Evolutionary conservation across 1,284 basidiomycete species (phyloP), one percentile per base, ranked within the genome.

Genomic region (Pseudozyma hubeiensis): DNA sequence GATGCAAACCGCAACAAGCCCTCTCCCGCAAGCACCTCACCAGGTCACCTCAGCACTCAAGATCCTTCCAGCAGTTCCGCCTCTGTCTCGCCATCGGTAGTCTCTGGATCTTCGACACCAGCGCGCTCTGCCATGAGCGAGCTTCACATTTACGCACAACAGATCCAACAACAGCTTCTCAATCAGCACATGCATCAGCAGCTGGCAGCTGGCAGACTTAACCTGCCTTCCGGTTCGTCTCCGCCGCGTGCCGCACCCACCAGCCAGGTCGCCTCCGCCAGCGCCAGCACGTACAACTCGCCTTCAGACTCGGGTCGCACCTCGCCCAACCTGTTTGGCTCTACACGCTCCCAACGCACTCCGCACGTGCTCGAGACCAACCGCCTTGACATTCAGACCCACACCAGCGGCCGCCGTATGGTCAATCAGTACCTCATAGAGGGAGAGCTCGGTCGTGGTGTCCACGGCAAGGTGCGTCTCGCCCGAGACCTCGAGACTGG

Each of bases 391-490:
- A 74, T 84, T 14, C 70, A 81, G 41, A 81, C 81, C 0, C 81
- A 84, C 33, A 66, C 73, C 30, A 81, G 73, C 57, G 78, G 81
- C n/a, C 69, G 74, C 29, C 73, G 82, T 19, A 84, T 84, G 82
- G 75, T 84, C 56, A 84, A 84, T 35, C 78, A 84, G 63, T 84
- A 84, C 54, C 68, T 83, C 54, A 81, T 84, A 40, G 80, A 81
- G 40, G 70, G 67, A 16, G 81, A 84, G 55, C 72, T 84, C 2
- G 82, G 83, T 40, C 70, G 79, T 9, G 83, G 83, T 37, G 81
- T 81, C 5, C 81, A 83, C 44, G 83, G 83, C 40, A 78, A 77
- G 43, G 83, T 84, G 13, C 69, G 82, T 5, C 66, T 81, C 7
- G 83, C 83, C 10, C 66, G 68, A 16, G 78, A 84, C 55, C 76